Evolutionary conservation across 1,284 basidiomycete genomes (phyloP).

Genomic region (Anthracocystis setariae): DNA sequence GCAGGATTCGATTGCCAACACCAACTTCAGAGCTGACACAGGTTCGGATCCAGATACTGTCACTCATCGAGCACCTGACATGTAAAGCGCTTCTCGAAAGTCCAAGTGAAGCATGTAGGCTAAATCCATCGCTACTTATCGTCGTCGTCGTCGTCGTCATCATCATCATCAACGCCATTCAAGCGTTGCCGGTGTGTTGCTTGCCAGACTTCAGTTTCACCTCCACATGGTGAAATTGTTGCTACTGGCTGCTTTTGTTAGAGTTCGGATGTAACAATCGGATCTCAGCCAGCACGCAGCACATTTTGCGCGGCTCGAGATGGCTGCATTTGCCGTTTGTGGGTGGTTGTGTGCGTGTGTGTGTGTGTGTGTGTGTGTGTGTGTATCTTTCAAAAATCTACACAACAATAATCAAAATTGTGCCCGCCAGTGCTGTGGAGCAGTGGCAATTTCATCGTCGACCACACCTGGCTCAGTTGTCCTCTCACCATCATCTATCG

Average conservation of each 20-base stretch:
- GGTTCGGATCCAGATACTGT: conserved; percentile 17
- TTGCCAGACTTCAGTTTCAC: no score
- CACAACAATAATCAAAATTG: conserved; percentile 3
- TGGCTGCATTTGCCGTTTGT: no score
- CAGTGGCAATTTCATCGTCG: conserved; percentile 6
- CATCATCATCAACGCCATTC: no score
- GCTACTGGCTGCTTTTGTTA: no score
- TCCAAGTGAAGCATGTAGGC: not conserved
- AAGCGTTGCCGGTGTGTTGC: no score
- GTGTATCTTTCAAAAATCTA: conserved; percentile 2
- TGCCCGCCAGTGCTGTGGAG: conserved; percentile 1
- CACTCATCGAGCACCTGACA: conserved; percentile 22
- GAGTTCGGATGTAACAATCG: no score
- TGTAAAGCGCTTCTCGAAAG: not conserved
- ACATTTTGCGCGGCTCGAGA: not conserved
- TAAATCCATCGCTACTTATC: not conserved
- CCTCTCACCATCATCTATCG: conserved; percentile 2
- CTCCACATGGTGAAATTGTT: no score
- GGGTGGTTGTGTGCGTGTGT: no score
- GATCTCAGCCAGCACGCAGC: not conserved
- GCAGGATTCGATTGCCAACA: conserved; percentile 33
- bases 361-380: no score
- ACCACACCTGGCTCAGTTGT: not conserved
- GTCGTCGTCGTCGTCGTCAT: not conserved
- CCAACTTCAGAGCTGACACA: conserved; percentile 22